Percentiles rank a stretch among this genome's conserved stretches.
These are phyloP conservation scores for Rhizoctonia solani DNA, from an alignment of 1,284 basidiomycete genomes.

Conservation along the genomic window DNA sequence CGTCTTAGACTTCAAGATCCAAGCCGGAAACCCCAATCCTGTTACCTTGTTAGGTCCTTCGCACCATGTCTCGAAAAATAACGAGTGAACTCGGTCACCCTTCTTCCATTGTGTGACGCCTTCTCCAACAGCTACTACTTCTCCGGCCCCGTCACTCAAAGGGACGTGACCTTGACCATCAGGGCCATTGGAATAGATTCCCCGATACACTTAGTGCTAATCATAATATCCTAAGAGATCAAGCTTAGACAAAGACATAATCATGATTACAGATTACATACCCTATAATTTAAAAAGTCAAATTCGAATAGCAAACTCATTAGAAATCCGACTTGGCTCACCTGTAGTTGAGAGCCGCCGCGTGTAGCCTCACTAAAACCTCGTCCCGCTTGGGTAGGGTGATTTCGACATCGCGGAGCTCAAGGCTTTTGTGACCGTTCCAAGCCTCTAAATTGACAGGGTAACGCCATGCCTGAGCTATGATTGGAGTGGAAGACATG, in stretches of 20 bases:
- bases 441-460: slow-evolving; percentile 1
- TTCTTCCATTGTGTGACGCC: slow-evolving; percentile 56
- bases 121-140: slow-evolving; percentile 59
- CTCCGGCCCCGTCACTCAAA: slow-evolving; percentile 65
- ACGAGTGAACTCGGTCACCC: slow-evolving; percentile 61
- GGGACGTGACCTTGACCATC: slow-evolving; percentile 47
- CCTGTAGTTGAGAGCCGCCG: too few relatives aligned
- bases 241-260: not conserved
- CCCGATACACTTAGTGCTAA: not conserved
- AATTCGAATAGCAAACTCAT: not conserved
- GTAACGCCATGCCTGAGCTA: slow-evolving; percentile 4
- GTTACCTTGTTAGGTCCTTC: slow-evolving; percentile 42
- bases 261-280: not conserved
- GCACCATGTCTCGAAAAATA: too few relatives aligned
- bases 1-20: not conserved
- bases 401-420: too few relatives aligned
- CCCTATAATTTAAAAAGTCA: not conserved
- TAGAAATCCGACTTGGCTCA: not conserved
- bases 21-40: not conserved
- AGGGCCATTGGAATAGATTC: not conserved
- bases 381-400: too few relatives aligned
- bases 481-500: slow-evolving; percentile 1
- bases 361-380: too few relatives aligned
- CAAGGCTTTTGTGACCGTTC: too few relatives aligned
- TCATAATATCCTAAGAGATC: not conserved